These are phyloP conservation scores for Cladosporium sp. DNA, from an alignment of 2,329 filamentous ascomycete species.

Conservation along the genomic window DNA sequence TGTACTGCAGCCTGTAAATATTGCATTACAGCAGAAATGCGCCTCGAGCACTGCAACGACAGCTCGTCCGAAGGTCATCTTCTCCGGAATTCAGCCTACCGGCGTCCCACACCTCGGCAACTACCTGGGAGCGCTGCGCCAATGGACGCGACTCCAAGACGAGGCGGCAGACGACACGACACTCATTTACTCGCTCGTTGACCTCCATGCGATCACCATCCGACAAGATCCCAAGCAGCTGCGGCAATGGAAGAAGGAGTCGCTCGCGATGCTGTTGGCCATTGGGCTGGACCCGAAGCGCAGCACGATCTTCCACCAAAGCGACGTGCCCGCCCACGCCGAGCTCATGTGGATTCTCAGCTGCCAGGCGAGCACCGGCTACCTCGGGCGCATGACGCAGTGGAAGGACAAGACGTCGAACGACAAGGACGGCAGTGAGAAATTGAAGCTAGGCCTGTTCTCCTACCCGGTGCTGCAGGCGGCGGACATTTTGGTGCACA, in stretches of 20 bases:
- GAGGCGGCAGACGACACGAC: slow-evolving; percentile 50
- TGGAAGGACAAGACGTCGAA: slow-evolving; percentile 66
- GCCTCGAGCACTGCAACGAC: slow-evolving; percentile 10
- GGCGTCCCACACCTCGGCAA: slow-evolving; percentile 92
- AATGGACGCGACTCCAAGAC: slow-evolving; percentile 80
- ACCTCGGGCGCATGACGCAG: slow-evolving; percentile 97
- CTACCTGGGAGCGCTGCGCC: slow-evolving; percentile 80
- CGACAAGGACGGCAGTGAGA: slow-evolving; percentile 37
- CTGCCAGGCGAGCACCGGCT: slow-evolving; percentile 85
- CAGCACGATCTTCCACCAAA: slow-evolving; percentile 74
- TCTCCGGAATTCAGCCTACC: slow-evolving; percentile 96
- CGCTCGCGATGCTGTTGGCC: slow-evolving; percentile 73
- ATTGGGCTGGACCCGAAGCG: slow-evolving; percentile 74
- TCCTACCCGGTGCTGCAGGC: slow-evolving; percentile 95
- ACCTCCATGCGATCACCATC: slow-evolving; percentile 86
- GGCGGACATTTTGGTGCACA: slow-evolving; percentile 84
- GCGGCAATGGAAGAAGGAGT: slow-evolving; percentile 61
- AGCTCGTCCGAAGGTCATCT: slow-evolving; percentile 51
- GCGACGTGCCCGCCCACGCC: slow-evolving; percentile 60
- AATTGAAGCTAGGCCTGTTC: slow-evolving; percentile 81
- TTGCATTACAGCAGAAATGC: neutral
- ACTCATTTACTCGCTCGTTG: slow-evolving; percentile 81
- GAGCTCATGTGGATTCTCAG: slow-evolving; percentile 97
- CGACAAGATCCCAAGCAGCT: slow-evolving; percentile 60
- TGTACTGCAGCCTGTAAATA: neutral